These are phyloP conservation scores for Cladophialophora psammophila DNA, from an alignment of 2,329 filamentous ascomycete genomes.

Conservation along the genomic window DNA sequence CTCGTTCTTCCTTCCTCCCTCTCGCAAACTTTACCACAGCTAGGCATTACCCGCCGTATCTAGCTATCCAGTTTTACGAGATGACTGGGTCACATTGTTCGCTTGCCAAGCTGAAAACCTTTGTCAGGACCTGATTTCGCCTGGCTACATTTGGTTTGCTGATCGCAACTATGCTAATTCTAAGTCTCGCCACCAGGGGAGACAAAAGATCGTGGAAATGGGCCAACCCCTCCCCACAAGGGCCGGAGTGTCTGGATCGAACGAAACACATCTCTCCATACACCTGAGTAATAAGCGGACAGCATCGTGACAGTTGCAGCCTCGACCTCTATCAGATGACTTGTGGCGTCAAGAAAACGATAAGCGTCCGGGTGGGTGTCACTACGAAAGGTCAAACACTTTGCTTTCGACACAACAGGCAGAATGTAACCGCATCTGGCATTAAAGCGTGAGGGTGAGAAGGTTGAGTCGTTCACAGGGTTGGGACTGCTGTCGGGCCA, in stretches of 20 bases:
- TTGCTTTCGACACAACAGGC: neutral
- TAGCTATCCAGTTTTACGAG: neutral
- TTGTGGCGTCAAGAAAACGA: neutral
- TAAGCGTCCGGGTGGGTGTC: neutral
- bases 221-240: neutral
- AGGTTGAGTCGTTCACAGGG: neutral
- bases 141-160: neutral
- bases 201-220: neutral
- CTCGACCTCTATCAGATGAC: slow-evolving; percentile 1
- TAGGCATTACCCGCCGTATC: neutral
- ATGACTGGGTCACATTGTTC: neutral
- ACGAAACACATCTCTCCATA: neutral
- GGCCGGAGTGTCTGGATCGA: neutral
- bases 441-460: neutral
- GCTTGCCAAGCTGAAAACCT: neutral
- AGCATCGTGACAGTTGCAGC: neutral
- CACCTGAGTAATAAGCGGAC: neutral
- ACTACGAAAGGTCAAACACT: neutral
- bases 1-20: neutral
- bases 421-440: neutral
- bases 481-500: neutral
- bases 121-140: neutral
- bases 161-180: neutral
- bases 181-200: neutral
- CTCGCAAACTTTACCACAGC: neutral